These are phyloP conservation scores for Clarireedia hainanense DNA, from an alignment of 2,329 filamentous ascomycete species.

Conservation along the genomic window DNA sequence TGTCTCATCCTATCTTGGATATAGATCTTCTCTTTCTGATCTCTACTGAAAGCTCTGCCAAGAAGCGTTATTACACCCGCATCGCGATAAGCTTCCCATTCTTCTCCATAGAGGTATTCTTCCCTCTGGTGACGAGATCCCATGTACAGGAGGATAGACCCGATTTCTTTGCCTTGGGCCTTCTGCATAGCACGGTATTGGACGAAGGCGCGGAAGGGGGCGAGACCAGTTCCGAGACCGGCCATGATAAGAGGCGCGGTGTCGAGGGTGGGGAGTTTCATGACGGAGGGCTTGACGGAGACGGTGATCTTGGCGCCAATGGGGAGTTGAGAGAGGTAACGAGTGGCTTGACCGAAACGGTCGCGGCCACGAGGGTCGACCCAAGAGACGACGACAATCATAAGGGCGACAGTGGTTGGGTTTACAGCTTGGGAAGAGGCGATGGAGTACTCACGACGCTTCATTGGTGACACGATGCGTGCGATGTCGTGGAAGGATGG, in stretches of 20 bases:
- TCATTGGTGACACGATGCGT: slow-evolving; percentile 81
- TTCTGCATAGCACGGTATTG: slow-evolving; percentile 98
- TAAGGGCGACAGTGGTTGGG: slow-evolving; percentile 79
- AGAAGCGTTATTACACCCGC: slow-evolving; percentile 92
- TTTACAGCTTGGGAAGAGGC: slow-evolving; percentile 94
- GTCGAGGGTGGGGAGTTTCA: slow-evolving; percentile 88
- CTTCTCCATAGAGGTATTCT: slow-evolving; percentile 97
- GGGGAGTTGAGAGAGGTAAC: slow-evolving; percentile 72
- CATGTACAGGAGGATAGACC: slow-evolving; percentile 89
- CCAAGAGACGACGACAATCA: slow-evolving; percentile 98
- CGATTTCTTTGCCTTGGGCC: slow-evolving; percentile 92
- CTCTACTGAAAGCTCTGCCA: slow-evolving; percentile 88
- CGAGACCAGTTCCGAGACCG: slow-evolving; percentile 92
- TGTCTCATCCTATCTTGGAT: slow-evolving; percentile 98
- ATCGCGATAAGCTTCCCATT: slow-evolving; percentile 97
- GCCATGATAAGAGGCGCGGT: slow-evolving; percentile 98
- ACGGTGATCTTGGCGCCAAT: slow-evolving; percentile 77
- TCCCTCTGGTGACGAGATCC: slow-evolving; percentile 95
- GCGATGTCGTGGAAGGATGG: slow-evolving; percentile 83
- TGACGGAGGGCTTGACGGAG: slow-evolving; percentile 94
- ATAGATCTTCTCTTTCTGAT: slow-evolving; percentile 98
- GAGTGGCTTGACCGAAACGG: slow-evolving; percentile 87
- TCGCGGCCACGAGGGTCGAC: slow-evolving; percentile 79
- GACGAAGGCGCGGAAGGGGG: slow-evolving; percentile 97
- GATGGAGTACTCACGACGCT: slow-evolving; percentile 98